These are phyloP conservation scores for Auricularia sp. DNA, from an alignment of 768 basidiomycete species.

Conservation along the genomic window DNA sequence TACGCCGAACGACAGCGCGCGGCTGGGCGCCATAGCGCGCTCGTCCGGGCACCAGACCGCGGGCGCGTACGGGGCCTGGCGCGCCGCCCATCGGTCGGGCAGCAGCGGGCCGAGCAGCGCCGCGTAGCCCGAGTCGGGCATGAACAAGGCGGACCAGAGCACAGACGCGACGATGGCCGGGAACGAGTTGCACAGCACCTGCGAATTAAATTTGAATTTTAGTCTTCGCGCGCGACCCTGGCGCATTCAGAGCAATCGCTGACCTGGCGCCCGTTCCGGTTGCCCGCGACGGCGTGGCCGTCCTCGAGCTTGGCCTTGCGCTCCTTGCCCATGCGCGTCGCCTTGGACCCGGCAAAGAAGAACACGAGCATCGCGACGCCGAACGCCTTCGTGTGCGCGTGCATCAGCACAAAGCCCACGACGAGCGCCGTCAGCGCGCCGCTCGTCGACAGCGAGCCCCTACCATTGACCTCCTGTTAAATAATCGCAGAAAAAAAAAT, in stretches of 20 bases:
- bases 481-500: background rate
- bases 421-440: constrained; percentile 71
- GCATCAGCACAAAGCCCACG: constrained; percentile 65
- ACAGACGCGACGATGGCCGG: constrained; percentile 49
- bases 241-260: constrained; percentile 2
- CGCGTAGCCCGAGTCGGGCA: constrained; percentile 25
- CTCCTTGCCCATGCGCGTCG: constrained; percentile 78
- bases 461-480: background rate
- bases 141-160: constrained; percentile 55
- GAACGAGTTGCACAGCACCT: constrained; percentile 61
- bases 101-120: constrained; percentile 5
- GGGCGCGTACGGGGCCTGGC: constrained; percentile 23
- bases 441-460: constrained; percentile 53
- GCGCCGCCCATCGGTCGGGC: constrained; percentile 3
- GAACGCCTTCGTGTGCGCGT: constrained; percentile 54
- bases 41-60: constrained; percentile 48
- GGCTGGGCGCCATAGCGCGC: constrained; percentile 23
- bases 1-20: constrained; percentile 48
- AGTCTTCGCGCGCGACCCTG: too few relatives aligned
- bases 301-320: constrained; percentile 69
- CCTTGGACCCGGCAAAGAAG: constrained; percentile 70
- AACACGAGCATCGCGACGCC: constrained; percentile 61
- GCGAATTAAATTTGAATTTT: background rate
- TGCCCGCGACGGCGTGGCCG: constrained; percentile 62
- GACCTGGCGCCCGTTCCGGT: constrained; percentile 73